Base-by-base conservation (phyloP, 352 stramenopile species). In the Pythium brassicae region DNA sequence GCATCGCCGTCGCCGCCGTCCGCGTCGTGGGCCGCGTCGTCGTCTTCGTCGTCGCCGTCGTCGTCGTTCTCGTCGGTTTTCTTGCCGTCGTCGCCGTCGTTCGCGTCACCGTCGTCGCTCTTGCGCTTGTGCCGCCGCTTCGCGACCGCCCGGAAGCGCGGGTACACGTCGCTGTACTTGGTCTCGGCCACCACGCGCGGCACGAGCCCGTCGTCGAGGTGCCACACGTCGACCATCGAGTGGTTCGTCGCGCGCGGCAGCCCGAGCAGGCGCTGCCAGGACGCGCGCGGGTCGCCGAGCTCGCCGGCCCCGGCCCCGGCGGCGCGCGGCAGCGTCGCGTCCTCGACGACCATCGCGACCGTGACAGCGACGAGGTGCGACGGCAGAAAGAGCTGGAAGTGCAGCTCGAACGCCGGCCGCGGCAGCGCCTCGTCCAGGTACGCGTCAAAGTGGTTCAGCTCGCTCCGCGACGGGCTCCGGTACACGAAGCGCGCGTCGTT, bases 221-320 rank as follows among this genome's bases (percentile, higher is more conserved):
- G 82, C 82, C 82, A 92, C 1, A 92, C 82, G 40, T 92, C 82
- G 29, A 92, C 63, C 64, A 92, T 71, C 1, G 78, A 76, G 44
- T 86, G 76, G 43, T 92, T 75, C 1, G 67, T 59, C 1, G 62
- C 49, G n/a, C 67, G 50, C 12, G 82, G 82, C 9, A 92, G 65
- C 3, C 76, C 78, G 17, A 92, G 62, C 39, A 89, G 59, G 12
- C 72, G 71, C 37, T 83, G 72, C 79, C 79, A 92, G 0, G 78
- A 76, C 25, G 61, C 69, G 10, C 71, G 50, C 20, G 65, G 35
- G 50, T 80, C 66, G 3, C 76, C 72, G 25, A 83, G 55, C 49
- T 86, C 77, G 14, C 23, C 47, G 15, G 23, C 50, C 15, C 44
- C 12, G 17, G 27, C 76, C 6, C n/a, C 44, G 14, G n/a, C 45